Conservation (phyloP, 1,139 yeast species). For the Yamadazyma pseudoaaseri region DNA sequence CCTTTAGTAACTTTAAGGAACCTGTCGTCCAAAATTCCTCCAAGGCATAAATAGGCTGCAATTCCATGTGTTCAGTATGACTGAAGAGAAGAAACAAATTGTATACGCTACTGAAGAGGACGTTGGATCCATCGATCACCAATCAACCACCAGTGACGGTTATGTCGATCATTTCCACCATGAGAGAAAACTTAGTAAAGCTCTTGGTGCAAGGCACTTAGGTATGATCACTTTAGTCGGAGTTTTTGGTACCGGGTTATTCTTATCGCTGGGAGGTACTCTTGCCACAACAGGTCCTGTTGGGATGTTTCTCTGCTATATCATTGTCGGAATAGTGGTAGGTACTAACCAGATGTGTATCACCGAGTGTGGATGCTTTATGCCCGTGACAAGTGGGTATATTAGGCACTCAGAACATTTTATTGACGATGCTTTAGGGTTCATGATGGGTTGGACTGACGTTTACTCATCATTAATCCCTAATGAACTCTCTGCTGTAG, state of each 20-base stretch:
- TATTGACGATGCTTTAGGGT: conserved; percentile 63
- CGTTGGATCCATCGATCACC: conserved; percentile 7
- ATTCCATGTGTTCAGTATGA: no score
- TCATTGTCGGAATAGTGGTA: conserved; percentile 41
- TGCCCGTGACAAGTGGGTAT: conserved; percentile 61
- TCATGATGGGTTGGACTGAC: conserved; percentile 63
- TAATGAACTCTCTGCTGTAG: conserved; percentile 40
- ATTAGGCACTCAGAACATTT: conserved; percentile 55
- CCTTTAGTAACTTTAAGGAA: no score
- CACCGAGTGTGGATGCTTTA: conserved; percentile 60
- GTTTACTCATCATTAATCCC: conserved; percentile 39
- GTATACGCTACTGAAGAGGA: conserved; percentile 11
- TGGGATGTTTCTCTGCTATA: conserved; percentile 50
- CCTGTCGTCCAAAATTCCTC: no score
- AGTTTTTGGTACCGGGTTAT: conserved; percentile 46
- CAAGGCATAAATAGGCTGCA: no score
- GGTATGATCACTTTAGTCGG: conserved; percentile 47
- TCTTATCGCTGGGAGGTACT: conserved; percentile 70
- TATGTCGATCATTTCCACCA: conserved; percentile 14
- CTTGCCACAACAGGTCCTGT: conserved; percentile 66
- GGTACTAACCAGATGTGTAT: conserved; percentile 56
- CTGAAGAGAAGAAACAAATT: conserved; percentile 8
- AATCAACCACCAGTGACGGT: not conserved
- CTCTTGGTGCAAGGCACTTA: conserved; percentile 37
- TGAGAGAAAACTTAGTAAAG: conserved; percentile 26